phyloP scores from a whole-genome alignment of 495 filamentous ascomycete species.

The Pyronema omphalodes region DNA sequence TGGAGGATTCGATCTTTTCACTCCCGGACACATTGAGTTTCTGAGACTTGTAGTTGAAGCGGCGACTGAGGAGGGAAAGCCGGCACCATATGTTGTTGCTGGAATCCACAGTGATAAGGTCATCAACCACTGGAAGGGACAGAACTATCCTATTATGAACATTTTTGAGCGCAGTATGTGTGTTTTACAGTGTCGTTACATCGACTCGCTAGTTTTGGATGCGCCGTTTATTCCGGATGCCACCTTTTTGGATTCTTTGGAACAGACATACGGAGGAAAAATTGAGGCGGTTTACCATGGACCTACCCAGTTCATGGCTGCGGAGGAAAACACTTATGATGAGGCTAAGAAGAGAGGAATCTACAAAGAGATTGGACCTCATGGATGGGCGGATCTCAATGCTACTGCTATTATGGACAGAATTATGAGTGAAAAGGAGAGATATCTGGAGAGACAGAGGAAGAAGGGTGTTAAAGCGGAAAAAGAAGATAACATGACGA shows the following conservation, averaged over 20 bases:
- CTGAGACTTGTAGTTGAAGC: conserved; percentile 50
- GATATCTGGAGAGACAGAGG: conserved; percentile 80
- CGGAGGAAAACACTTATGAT: conserved; percentile 72
- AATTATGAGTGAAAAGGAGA: conserved; percentile 63
- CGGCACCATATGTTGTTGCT: conserved; percentile 74
- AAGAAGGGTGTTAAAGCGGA: conserved; percentile 68
- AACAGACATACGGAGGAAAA: conserved; percentile 43
- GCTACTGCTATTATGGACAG: conserved; percentile 78
- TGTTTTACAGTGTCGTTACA: conserved; percentile 85
- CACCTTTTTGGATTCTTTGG: conserved; percentile 49
- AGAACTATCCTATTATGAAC: conserved; percentile 99
- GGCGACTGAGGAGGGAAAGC: conserved; percentile 44
- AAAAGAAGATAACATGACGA: conserved; percentile 9
- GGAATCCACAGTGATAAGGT: conserved; percentile 88
- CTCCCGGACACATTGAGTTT: conserved; percentile 90
- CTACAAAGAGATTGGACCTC: conserved; percentile 49
- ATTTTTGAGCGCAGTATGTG: conserved; percentile 91
- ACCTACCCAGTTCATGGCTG: conserved; percentile 74
- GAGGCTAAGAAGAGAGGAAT: conserved; percentile 63
- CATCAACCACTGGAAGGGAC: conserved; percentile 85
- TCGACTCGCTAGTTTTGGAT: conserved; percentile 70
- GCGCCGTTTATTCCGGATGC: conserved; percentile 69
- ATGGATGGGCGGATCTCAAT: conserved; percentile 74
- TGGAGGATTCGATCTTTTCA: conserved; percentile 93
- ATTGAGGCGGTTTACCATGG: conserved; percentile 85